Base-by-base conservation (phyloP, 2,329 filamentous ascomycete species). In the Rhynchosporium agropyri region DNA sequence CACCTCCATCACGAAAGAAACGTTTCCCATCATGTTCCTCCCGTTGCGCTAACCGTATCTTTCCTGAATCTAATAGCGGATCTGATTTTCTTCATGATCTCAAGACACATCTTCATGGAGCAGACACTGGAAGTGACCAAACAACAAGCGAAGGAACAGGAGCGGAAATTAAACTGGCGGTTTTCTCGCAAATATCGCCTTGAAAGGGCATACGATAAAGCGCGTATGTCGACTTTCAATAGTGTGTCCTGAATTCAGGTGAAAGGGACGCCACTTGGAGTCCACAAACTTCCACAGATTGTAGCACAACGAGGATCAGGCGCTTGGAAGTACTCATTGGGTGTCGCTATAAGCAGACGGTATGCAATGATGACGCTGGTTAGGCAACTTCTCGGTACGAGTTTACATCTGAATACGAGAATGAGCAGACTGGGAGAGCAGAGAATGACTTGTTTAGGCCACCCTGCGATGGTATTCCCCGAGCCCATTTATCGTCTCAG, bases 171-270 rank as follows among this genome's bases (percentile, higher is more conserved):
- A 49, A 49, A 26, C 46, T 49, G 50, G 38, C 50, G n/a, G n/a
- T 8, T 26, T 46, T 9, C 6, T 53, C n/a, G 12, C 36, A 53
- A n/a, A 0, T 20, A 46, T 46, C 15, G 36, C 50, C 50, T 20
- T 53, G 50, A 53, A 31, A 10, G 13, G n/a, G 2, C 8, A 26
- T 7, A 40, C 8, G 7, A 38, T 26, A 33, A 53, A 33, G 50
- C 50, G 50, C 15, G 8, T 53, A 53, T 31, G 50, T n/a, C 20
- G 15, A 38, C 15, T 53, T 53, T 53, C 50, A 20, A 53, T 53
- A 53, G 50, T 53, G 38, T 53, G 31, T n/a, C 26, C 31, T 53
- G 50, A 31, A 31, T 53, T 31, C 50, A 53, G 50, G 50, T 26
- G 31, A 53, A 53, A 53, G 31, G 20, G 33, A 20, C 50, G 33